Percentiles rank a stretch among this genome's conserved stretches.
phyloP scores from a whole-genome alignment of 192 early-diverging fungal genomes.

The Dissophora globulifera region DNA sequence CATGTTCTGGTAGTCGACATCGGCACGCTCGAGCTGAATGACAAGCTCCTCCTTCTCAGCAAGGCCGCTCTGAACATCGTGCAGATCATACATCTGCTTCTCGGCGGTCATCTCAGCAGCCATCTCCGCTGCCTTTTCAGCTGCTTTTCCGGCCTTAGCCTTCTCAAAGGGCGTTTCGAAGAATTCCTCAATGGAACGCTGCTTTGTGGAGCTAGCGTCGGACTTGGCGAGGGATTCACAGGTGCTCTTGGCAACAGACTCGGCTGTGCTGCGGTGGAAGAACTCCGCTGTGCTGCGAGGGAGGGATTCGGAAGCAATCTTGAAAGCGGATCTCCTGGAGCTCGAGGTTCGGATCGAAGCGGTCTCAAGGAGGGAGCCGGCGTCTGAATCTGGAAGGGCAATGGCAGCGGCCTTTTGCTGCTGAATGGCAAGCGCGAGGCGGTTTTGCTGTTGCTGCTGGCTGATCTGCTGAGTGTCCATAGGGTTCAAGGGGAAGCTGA shows the following conservation, averaged over 20 bases:
- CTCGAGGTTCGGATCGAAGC: not conserved
- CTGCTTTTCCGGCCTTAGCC: too few relatives aligned
- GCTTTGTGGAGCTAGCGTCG: too few relatives aligned
- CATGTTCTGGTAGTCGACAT: conserved; percentile 68
- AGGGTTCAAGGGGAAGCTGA: conserved; percentile 38
- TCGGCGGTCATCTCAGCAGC: not conserved
- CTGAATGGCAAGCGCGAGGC: conserved; percentile 28
- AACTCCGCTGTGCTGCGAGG: too few relatives aligned
- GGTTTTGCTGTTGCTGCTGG: conserved; percentile 27
- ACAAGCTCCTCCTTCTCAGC: conserved; percentile 71
- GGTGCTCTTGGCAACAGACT: not conserved
- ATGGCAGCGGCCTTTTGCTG: conserved; percentile 44
- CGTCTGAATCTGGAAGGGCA: conserved; percentile 36
- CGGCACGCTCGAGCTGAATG: conserved; percentile 62
- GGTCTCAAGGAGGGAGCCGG: conserved; percentile 28
- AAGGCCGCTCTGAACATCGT: conserved; percentile 70
- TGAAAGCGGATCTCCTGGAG: not conserved
- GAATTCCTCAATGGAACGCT: too few relatives aligned
- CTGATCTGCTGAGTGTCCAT: conserved; percentile 30
- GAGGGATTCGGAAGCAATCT: not conserved
- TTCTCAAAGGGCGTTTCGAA: not conserved
- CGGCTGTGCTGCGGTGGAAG: not conserved
- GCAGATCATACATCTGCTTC: conserved; percentile 52
- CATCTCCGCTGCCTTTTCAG: too few relatives aligned
- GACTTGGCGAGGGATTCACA: not conserved